Evolutionary conservation across 805 yeast genomes (phyloP), one percentile per base, ranked within the genome.

Genomic region (Nakazawaea anatomiae): DNA sequence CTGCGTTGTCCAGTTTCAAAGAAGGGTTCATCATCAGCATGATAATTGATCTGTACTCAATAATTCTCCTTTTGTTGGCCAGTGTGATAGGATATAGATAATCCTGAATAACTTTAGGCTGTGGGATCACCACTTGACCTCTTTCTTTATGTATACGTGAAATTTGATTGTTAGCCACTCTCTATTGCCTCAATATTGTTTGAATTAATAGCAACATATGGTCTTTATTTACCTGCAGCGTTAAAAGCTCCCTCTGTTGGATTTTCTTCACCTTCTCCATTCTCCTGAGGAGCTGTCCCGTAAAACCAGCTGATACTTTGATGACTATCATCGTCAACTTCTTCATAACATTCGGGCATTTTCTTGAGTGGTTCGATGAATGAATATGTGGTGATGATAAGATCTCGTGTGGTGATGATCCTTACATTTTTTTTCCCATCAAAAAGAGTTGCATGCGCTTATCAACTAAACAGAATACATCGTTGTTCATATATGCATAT

Each of bases 51-150:
- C 78, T 60, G 52, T 68, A 64, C 1, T 52, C 49, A 27, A 68
- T 56, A 5, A 73, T 66, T 49, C 68, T 66, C 9, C 52, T 36
- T 35, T 65, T 58, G 25, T 69, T 55, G 2, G 47, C 45, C 9
- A 62, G 63, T 32, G 68, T 56, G 4, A 66, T 60, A 3, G 78
- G 77, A 45, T 62, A 68, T 32, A 74, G 52, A 44, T 64, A 64
- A 45, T 67, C 66, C 51, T 74, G 78, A 6, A 73, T 61, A 7
- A 73, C 70, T 52, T 73, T 76, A 0, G 79, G 78, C 54, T 69
- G 74, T 4, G 74, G 70, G 27, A 73, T 64, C 1, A 72, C 65
- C 39, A 65, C 61, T 28, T 67, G 66, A 8, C 73, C 73, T 42
- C 61, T 59, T 48, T 65, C 72, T 52, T 25, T 34, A 31, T 35